These are phyloP conservation scores for Sporothrix phasma DNA, from an alignment of 2,329 filamentous ascomycete genomes.

Conservation along the genomic window DNA sequence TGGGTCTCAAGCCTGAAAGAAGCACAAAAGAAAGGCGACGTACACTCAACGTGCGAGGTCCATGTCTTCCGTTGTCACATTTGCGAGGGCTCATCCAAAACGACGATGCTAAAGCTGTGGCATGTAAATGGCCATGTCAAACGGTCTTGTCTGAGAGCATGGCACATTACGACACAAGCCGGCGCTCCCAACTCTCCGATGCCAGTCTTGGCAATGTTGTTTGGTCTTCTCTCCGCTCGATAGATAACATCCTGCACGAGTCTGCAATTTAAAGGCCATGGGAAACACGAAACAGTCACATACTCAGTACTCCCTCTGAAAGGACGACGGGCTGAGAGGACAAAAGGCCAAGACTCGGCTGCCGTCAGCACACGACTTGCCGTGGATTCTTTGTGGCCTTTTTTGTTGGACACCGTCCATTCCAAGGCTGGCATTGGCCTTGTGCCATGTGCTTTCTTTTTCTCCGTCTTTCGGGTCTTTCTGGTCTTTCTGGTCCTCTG, in stretches of 20 bases:
- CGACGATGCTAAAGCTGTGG: neutral
- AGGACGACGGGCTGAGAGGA: no score
- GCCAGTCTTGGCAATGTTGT: no score
- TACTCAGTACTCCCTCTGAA: no score
- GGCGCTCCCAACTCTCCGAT: no score
- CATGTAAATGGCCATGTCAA: no score
- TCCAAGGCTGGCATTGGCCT: neutral
- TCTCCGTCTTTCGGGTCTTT: neutral
- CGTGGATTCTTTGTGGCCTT: neutral
- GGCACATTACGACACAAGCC: no score
- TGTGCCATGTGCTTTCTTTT: neutral
- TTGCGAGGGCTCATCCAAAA: neutral
- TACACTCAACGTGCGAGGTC: neutral
- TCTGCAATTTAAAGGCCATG: no score
- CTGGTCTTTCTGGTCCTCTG: neutral
- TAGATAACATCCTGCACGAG: no score
- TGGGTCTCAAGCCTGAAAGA: neutral
- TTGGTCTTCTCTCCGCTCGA: no score
- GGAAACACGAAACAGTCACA: no score
- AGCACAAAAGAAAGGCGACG: neutral
- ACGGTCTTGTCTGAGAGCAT: no score
- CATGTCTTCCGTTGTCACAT: neutral
- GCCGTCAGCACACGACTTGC: neutral
- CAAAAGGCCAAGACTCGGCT: neutral
- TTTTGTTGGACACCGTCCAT: neutral